phyloP scores from a whole-genome alignment of 2,329 filamentous ascomycete species.

The Aspergillus sergii region DNA sequence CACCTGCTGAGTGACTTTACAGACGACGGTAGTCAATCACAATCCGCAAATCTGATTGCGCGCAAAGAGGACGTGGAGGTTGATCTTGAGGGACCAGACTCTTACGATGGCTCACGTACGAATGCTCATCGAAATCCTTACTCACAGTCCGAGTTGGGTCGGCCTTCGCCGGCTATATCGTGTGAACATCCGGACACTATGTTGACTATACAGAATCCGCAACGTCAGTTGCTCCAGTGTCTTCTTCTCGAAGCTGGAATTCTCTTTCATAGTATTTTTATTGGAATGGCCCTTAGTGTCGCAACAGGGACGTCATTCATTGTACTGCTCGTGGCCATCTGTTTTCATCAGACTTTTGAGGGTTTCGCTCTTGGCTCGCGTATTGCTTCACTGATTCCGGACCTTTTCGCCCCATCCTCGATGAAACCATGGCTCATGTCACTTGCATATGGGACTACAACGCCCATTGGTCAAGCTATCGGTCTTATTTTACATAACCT shows the following conservation, averaged over 20 bases:
- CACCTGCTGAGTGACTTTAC: slow-evolving; percentile 19
- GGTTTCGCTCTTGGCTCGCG: slow-evolving; percentile 82
- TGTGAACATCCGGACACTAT: slow-evolving; percentile 31
- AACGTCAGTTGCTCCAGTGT: slow-evolving; percentile 73
- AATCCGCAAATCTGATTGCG: slow-evolving; percentile 26
- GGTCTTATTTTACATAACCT: slow-evolving; percentile 75
- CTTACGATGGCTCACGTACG: slow-evolving; percentile 24
- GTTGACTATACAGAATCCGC: slow-evolving; percentile 56
- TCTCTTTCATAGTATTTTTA: slow-evolving; percentile 82
- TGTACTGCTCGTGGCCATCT: slow-evolving; percentile 77
- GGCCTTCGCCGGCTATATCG: slow-evolving; percentile 16
- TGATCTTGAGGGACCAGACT: slow-evolving; percentile 58
- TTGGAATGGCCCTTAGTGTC: slow-evolving; percentile 83
- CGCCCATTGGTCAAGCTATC: slow-evolving; percentile 81
- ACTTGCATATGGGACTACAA: slow-evolving; percentile 68
- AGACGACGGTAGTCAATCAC: slow-evolving; percentile 21
- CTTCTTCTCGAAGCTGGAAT: slow-evolving; percentile 81
- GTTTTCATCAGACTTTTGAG: slow-evolving; percentile 87
- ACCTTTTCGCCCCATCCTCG: slow-evolving; percentile 68
- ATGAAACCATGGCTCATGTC: slow-evolving; percentile 74
- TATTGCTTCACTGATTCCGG: slow-evolving; percentile 73
- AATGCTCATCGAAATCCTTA: slow-evolving; percentile 17
- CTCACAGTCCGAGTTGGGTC: slow-evolving; percentile 19
- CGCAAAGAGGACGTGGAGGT: slow-evolving; percentile 59
- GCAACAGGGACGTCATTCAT: slow-evolving; percentile 78